Conservation (phyloP, 371 early-diverging fungal genomes). For the Choanephora cucurbitarum region DNA sequence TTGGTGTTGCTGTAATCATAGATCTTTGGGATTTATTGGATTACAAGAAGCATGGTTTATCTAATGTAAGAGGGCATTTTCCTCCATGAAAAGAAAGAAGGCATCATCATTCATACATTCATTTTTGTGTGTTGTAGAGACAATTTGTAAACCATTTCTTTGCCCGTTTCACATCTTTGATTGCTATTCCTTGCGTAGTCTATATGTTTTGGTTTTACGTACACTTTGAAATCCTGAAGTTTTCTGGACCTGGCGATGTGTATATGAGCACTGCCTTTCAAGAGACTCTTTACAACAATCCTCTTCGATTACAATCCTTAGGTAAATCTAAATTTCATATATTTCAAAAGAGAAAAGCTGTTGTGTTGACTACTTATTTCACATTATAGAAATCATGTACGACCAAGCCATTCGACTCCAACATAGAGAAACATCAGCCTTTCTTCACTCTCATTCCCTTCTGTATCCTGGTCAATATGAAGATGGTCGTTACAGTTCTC, state of each 20-base stretch:
- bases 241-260: conserved; percentile 88
- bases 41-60: conserved; percentile 46
- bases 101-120: no score
- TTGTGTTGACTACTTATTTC: no score
- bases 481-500: conserved; percentile 81
- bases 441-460: conserved; percentile 76
- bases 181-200: conserved; percentile 78
- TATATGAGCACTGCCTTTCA: conserved; percentile 92
- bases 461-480: conserved; percentile 86
- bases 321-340: conserved; percentile 8
- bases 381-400: conserved; percentile 71
- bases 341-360: no score
- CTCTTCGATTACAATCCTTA: conserved; percentile 2
- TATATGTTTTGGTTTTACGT: conserved; percentile 86
- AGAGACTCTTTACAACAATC: conserved; percentile 30
- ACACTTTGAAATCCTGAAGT: conserved; percentile 79
- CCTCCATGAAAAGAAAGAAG: conserved; percentile 16
- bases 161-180: conserved; percentile 74
- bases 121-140: conserved; percentile 30
- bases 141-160: conserved; percentile 64
- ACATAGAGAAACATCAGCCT: conserved; percentile 66
- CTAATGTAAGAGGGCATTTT: conserved; percentile 64
- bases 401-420: conserved; percentile 71
- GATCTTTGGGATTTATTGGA: conserved; percentile 91
- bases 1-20: conserved; percentile 85